Evolutionary conservation across 768 basidiomycete genomes (phyloP), one percentile per base, ranked within the genome.

Genomic region (Basidioascus undulatus): DNA sequence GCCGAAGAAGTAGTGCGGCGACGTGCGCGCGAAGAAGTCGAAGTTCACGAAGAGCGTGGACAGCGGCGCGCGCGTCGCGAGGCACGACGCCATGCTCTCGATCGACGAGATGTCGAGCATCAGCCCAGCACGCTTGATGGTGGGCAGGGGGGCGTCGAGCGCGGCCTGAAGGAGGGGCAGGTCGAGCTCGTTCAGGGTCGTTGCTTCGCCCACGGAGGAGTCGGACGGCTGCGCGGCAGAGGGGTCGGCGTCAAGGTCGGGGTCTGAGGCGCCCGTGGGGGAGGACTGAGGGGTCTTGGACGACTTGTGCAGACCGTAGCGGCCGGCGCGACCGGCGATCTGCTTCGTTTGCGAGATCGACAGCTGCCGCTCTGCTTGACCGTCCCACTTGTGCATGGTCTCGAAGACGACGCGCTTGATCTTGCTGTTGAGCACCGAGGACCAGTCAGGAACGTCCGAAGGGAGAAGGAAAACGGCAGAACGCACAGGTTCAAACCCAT

Each of bases 401-500:
- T 73, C 67, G 49, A 89, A 87, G 37, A 92, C 65, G 47, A 89
- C 64, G 12, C 84, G 74, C 44, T 74, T 75, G 59, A 96, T 94
- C 65, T 83, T 86, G 27, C 87, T 96, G 51, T 18, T 36, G 30
- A 27, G 25, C 4, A 11, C 21, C 18, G 24, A 43, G 31, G 35
- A 35, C 18, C 35, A 5, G 4, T 4, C 0, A 32, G 40, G n/a
- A 18, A 23, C 13, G 23, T 12, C 27, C 25, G 27, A 20, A 31
- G 21, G 5, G 20, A 20, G 40, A 16, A 35, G 24, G 38, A 16
- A 28, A 24, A 21, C 16, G 10, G 16, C n/a, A n/a, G n/a, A 4
- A 62, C 78, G 33, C 56, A 94, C 92, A 98, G 59, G 54, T 98
- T 96, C 18, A 98, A 65, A 0, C 92, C 92, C 84, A 98, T 87